Base-by-base conservation (phyloP, 2,329 filamentous ascomycete genomes). In the Fusarium ramigenum region DNA sequence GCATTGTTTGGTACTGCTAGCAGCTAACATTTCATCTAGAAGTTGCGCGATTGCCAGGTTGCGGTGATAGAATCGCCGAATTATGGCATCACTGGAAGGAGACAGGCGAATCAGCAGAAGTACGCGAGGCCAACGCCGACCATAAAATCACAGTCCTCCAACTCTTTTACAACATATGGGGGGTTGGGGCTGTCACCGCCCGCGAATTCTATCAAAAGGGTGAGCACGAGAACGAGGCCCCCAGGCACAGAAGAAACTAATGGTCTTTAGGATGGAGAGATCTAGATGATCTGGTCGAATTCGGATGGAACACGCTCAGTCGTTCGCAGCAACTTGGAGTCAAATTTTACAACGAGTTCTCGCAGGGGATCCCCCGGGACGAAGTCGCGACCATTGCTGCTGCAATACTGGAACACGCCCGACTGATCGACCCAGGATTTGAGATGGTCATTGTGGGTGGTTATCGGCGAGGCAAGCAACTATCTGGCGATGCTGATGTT, bases 291-390 rank as follows among this genome's bases (percentile, higher is more conserved):
- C 85, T 98, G 7, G 86, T 97, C 44, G 93, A 97, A 77, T 88
- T 91, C 76, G 95, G 93, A 16, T 98, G 96, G 96, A 80, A 85
- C 25, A 86, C 82, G 0, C 85, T 98, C 2, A 92, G 87, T 2
- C 90, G 95, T 18, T 93, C 94, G 3, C 96, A 98, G 81, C 95
- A 98, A 80, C 97, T 98, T 62, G 96, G 96, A 0, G 85, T 98
- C 49, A 98, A 98, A 80, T 98, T 91, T 82, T 97, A 97, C 80
- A 93, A 97, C 39, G 96, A 98, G 72, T 93, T 99, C 62, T 84
- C 89, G 50, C 82, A 87, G 21, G 90, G 88, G 19, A 93, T 98
- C 9, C 88, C 93, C 0, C 89, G 95, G 3, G 65, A 78, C 0
- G 95, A 98, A 80, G 93, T 94, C 0, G 91, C 94, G 74, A 78